These are phyloP conservation scores for Plasmodium coatneyi DNA, from an alignment of 169 alveolate species.

Conservation along the genomic window DNA sequence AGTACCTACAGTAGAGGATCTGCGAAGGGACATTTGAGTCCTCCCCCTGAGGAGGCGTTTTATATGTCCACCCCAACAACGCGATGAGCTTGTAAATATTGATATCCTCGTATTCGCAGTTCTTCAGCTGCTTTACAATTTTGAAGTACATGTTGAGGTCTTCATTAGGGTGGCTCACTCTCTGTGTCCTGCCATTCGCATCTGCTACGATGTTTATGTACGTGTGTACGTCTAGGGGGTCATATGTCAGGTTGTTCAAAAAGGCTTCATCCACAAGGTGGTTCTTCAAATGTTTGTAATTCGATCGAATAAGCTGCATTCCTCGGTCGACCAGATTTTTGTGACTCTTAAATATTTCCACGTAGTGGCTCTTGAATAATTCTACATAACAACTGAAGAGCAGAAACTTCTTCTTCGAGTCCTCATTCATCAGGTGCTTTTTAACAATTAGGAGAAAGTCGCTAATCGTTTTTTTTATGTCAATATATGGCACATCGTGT, in stretches of 20 bases:
- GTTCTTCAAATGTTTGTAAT: constrained; percentile 7
- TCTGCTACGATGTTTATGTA: constrained; percentile 51
- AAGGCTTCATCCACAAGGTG: constrained; percentile 19
- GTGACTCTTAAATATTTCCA: constrained; percentile 41
- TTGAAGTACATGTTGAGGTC: constrained; percentile 54
- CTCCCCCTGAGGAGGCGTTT: background rate
- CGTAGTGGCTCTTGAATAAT: constrained; percentile 31
- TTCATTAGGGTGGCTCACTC: background rate
- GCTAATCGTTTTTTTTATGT: constrained; percentile 37
- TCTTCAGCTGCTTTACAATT: constrained; percentile 25
- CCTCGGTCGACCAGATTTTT: constrained; percentile 33
- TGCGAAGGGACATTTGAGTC: background rate
- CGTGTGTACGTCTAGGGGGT: constrained; percentile 3
- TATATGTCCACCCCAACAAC: constrained; percentile 61
- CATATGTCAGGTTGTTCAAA: constrained; percentile 23
- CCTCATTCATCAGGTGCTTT: constrained; percentile 18
- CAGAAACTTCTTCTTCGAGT: constrained; percentile 9
- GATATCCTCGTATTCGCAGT: constrained; percentile 11
- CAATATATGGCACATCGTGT: constrained; percentile 25
- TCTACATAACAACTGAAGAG: constrained; percentile 32
- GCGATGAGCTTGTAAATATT: constrained; percentile 33
- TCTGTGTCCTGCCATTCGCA: background rate
- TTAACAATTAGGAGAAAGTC: constrained; percentile 25
- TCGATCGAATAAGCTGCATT: background rate
- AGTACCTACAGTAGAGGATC: constrained; percentile 36